Percentiles rank a stretch among this genome's conserved stretches.
Conservation (phyloP, 1,284 basidiomycete species). For the Tausonia pullulans region DNA sequence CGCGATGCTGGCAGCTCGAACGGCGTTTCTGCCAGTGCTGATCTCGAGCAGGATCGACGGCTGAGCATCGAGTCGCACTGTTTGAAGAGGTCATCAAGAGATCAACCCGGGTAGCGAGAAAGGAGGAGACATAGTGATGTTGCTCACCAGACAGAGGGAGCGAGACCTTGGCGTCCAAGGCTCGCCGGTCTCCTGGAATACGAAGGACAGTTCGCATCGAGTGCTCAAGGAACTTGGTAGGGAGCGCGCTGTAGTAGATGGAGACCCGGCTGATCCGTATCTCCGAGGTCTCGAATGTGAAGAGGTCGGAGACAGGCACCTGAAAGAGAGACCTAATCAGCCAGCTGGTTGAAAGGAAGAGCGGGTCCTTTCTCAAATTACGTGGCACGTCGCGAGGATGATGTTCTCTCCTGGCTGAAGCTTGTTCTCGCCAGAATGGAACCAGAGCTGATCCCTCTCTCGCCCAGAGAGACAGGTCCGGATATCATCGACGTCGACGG, state of each 20-base stretch:
- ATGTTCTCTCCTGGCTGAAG: constrained; percentile 27
- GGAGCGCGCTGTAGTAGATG: constrained; percentile 9
- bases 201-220: not conserved
- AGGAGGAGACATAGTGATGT: not conserved
- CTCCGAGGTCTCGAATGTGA: constrained; percentile 13
- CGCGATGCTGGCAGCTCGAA: not conserved
- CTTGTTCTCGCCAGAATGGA: constrained; percentile 16
- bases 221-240: not conserved
- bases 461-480: constrained; percentile 24
- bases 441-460: constrained; percentile 24
- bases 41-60: constrained; percentile 10
- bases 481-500: constrained; percentile 23
- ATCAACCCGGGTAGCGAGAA: not conserved
- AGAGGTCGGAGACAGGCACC: constrained; percentile 20
- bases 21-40: constrained; percentile 6
- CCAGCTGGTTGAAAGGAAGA: no score
- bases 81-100: not conserved
- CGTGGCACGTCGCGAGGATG: constrained; percentile 5
- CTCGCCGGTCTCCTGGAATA: constrained; percentile 2
- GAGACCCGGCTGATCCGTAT: constrained; percentile 5
- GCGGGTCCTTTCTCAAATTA: no score
- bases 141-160: not conserved
- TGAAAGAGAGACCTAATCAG: not conserved
- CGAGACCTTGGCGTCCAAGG: constrained; percentile 8
- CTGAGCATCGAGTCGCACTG: constrained; percentile 11